phyloP scores from a whole-genome alignment of 1,284 basidiomycete genomes.

The Hymenochaete sp. region DNA sequence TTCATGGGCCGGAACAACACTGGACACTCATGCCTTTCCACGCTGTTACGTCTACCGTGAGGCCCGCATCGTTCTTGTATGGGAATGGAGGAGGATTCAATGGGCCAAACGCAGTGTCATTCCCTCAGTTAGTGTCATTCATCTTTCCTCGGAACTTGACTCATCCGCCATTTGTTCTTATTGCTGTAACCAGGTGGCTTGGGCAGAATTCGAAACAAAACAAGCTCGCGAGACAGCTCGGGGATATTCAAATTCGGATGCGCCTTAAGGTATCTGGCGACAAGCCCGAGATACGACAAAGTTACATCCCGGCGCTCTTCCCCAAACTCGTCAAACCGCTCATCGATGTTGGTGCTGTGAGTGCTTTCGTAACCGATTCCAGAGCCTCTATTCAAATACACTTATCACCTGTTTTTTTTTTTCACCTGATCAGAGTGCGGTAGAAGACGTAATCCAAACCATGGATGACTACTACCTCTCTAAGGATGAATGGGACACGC shows the following conservation, averaged over 20 bases:
- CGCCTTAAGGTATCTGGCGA: slow-evolving; percentile 87
- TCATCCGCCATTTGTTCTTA: neutral
- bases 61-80: slow-evolving; percentile 76
- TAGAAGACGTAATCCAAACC: slow-evolving; percentile 72
- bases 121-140: slow-evolving; percentile 63
- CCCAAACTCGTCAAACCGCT: slow-evolving; percentile 76
- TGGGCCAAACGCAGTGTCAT: slow-evolving; percentile 57
- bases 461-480: slow-evolving; percentile 96
- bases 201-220: slow-evolving; percentile 93
- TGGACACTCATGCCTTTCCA: slow-evolving; percentile 95
- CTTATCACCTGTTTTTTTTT: too few species aligned
- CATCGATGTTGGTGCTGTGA: slow-evolving; percentile 56
- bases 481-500: slow-evolving; percentile 93
- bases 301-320: slow-evolving; percentile 83
- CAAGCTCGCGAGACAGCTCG: slow-evolving; percentile 75
- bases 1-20: slow-evolving; percentile 94
- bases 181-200: slow-evolving; percentile 66
- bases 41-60: slow-evolving; percentile 82
- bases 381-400: too few species aligned
- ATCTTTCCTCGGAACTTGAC: slow-evolving; percentile 2
- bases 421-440: slow-evolving; percentile 47
- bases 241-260: slow-evolving; percentile 93
- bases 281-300: slow-evolving; percentile 81
- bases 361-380: too few species aligned
- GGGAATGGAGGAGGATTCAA: slow-evolving; percentile 64